phyloP scores from a whole-genome alignment of 352 stramenopile species.

The Globisporangium cylindrosporum region DNA sequence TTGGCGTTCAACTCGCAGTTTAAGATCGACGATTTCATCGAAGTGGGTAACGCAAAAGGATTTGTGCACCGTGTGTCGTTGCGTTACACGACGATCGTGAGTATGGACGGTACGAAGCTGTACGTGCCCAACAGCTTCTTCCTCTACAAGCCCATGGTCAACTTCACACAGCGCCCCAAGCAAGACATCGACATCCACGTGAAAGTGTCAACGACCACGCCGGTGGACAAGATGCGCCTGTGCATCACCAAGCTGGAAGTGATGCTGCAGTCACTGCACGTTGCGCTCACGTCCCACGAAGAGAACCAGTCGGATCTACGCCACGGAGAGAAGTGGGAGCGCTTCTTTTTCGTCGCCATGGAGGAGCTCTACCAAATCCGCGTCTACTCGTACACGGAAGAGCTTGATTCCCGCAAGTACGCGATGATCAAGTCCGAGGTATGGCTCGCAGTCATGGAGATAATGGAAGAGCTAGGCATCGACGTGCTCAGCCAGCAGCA shows the following conservation, averaged over 20 bases:
- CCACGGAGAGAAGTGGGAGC: slow-evolving; percentile 79
- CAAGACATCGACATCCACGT: slow-evolving; percentile 77
- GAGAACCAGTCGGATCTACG: slow-evolving; percentile 78
- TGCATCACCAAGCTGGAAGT: slow-evolving; percentile 58
- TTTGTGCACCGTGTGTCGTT: slow-evolving; percentile 84
- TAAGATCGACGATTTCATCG: slow-evolving; percentile 86
- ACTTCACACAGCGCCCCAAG: slow-evolving; percentile 84
- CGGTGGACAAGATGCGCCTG: slow-evolving; percentile 57
- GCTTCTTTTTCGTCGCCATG: slow-evolving; percentile 86
- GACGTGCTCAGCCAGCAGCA: slow-evolving; percentile 42
- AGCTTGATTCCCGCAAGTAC: slow-evolving; percentile 84
- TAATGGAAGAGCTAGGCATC: slow-evolving; percentile 82
- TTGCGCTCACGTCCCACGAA: slow-evolving; percentile 84
- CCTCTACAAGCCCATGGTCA: slow-evolving; percentile 89
- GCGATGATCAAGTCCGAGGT: slow-evolving; percentile 89
- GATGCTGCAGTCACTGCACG: slow-evolving; percentile 84
- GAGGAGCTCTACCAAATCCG: slow-evolving; percentile 80
- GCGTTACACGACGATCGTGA: slow-evolving; percentile 82
- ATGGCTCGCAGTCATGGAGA: slow-evolving; percentile 86
- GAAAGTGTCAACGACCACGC: slow-evolving; percentile 48
- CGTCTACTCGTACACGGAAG: slow-evolving; percentile 87
- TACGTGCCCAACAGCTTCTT: slow-evolving; percentile 89
- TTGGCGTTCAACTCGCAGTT: slow-evolving; percentile 89
- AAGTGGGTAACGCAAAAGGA: slow-evolving; percentile 67
- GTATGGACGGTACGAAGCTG: slow-evolving; percentile 73